Conservation (phyloP, 371 early-diverging fungal genomes). For the Thermomucor indicae-seudaticae region DNA sequence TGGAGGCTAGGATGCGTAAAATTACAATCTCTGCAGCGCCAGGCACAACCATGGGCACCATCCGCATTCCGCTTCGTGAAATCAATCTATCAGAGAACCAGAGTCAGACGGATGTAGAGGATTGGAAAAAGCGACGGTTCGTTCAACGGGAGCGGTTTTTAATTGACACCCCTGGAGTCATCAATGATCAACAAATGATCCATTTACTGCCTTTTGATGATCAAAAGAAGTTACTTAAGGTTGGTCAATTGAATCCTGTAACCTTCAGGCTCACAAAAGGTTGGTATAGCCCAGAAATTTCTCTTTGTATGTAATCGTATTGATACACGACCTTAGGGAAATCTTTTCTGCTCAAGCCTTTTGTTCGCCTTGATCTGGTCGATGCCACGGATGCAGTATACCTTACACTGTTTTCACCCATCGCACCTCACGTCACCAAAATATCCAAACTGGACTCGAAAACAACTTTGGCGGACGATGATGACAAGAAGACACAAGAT, state of each 20-base stretch:
- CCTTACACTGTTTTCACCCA: slow-evolving; percentile 54
- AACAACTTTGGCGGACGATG: not conserved
- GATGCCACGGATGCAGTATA: slow-evolving; percentile 40
- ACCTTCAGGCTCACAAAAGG: slow-evolving; percentile 27
- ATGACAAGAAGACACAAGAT: slow-evolving; percentile 2
- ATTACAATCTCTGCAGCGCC: slow-evolving; percentile 61
- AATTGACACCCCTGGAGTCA: slow-evolving; percentile 68
- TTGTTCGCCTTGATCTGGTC: slow-evolving; percentile 62
- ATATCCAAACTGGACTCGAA: slow-evolving; percentile 48
- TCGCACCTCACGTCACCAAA: slow-evolving; percentile 55
- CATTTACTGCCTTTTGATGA: slow-evolving; percentile 42
- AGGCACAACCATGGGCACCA: slow-evolving; percentile 69
- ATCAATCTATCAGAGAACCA: slow-evolving; percentile 24
- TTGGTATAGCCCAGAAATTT: not conserved
- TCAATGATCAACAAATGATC: slow-evolving; percentile 51
- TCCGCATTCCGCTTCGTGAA: slow-evolving; percentile 53
- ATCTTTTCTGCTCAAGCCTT: slow-evolving; percentile 56
- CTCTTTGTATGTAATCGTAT: not conserved
- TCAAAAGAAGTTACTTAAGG: slow-evolving; percentile 43
- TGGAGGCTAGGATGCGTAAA: too few relatives aligned
- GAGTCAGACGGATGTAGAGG: too few relatives aligned
- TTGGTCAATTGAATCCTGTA: slow-evolving; percentile 43
- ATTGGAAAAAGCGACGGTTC: slow-evolving; percentile 16
- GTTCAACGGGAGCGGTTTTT: slow-evolving; percentile 47
- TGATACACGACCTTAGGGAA: slow-evolving; percentile 24